A percentile compares a stretch with the other conserved stretches of the same genome.
Conservation (phyloP, 768 basidiomycete species). For the Pisolithus microcarpus region DNA sequence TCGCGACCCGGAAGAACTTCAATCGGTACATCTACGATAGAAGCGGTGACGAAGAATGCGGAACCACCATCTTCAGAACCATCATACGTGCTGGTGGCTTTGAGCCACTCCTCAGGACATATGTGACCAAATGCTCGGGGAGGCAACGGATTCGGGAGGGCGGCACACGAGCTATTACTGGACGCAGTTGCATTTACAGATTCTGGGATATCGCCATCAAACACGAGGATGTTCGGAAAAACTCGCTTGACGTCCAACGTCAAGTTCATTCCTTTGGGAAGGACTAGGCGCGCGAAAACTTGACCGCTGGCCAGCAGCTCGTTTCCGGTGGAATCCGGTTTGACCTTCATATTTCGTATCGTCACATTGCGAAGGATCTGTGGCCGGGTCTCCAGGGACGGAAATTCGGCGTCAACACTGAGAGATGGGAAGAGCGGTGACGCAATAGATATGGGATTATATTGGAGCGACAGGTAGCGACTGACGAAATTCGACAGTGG, state of each 20-base stretch:
- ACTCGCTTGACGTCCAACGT: constrained; percentile 56
- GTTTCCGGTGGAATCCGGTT: constrained; percentile 30
- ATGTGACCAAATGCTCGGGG: constrained; percentile 71
- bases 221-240: constrained; percentile 71
- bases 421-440: constrained; percentile 48
- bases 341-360: constrained; percentile 69
- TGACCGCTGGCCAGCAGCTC: constrained; percentile 62
- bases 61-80: constrained; percentile 44
- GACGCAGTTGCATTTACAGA: not conserved
- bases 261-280: constrained; percentile 65
- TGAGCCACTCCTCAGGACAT: constrained; percentile 62
- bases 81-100: constrained; percentile 35
- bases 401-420: constrained; percentile 47
- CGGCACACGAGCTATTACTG: constrained; percentile 13
- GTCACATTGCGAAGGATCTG: constrained; percentile 64
- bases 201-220: constrained; percentile 59
- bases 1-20: constrained; percentile 74
- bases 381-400: constrained; percentile 57
- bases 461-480: constrained; percentile 51
- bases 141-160: constrained; percentile 59
- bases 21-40: constrained; percentile 66
- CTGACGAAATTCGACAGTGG: constrained; percentile 56
- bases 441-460: constrained; percentile 52
- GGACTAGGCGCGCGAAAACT: constrained; percentile 55
- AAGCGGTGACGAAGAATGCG: constrained; percentile 53